phyloP scores from a whole-genome alignment of 2,329 filamentous ascomycete species.

The Aspergillus udagawae region DNA sequence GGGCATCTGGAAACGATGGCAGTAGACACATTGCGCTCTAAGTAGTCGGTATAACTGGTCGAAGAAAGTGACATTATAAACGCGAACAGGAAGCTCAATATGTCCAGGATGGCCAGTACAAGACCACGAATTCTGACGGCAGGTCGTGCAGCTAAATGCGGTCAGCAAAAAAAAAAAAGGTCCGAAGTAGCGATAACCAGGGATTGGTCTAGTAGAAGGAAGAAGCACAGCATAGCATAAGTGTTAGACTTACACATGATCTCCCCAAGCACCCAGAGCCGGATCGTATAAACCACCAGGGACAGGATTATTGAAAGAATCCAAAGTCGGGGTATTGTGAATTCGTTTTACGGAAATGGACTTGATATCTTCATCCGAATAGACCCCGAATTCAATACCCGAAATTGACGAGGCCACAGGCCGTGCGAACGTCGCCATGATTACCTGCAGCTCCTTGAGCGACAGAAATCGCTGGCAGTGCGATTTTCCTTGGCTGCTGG shows the following conservation, averaged over 20 bases:
- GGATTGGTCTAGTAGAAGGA: neutral
- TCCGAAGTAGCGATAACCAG: neutral
- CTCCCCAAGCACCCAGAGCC: conserved; percentile 83
- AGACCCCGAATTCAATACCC: conserved; percentile 84
- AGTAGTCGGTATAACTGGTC: conserved; percentile 84
- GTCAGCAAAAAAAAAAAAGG: conserved; percentile 8
- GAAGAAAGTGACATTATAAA: conserved; percentile 96
- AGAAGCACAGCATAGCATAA: conserved; percentile 1
- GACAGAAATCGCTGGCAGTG: conserved; percentile 30
- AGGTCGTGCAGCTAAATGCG: conserved; percentile 74
- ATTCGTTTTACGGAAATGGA: conserved; percentile 90
- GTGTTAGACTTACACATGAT: conserved; percentile 64
- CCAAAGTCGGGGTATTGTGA: conserved; percentile 90
- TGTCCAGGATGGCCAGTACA: conserved; percentile 94
- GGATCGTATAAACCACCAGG: conserved; percentile 90
- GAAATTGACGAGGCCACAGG: conserved; percentile 79
- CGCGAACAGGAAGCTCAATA: conserved; percentile 86
- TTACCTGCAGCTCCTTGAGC: conserved; percentile 32
- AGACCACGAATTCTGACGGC: conserved; percentile 72
- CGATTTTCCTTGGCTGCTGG: conserved; percentile 17
- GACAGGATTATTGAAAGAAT: conserved; percentile 82
- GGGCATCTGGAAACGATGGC: conserved; percentile 78
- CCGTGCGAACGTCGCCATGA: conserved; percentile 54
- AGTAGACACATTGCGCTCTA: conserved; percentile 85
- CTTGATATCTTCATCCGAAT: conserved; percentile 77